Conservation (phyloP, 768 basidiomycete species). For the Trametes meyenii region DNA sequence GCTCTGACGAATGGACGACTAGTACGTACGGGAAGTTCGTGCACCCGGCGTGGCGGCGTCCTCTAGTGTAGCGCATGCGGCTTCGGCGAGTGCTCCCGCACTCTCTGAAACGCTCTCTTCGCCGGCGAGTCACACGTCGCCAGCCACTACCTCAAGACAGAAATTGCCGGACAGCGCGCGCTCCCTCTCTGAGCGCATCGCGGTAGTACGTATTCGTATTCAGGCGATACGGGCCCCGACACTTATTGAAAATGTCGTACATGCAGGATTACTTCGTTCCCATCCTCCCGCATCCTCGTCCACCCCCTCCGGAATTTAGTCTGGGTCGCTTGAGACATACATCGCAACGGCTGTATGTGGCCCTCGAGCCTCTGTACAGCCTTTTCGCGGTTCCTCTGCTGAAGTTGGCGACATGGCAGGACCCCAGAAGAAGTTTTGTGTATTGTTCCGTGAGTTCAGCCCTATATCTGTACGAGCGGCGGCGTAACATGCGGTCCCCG, state of each 20-base stretch:
- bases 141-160: constrained; percentile 16
- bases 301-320: constrained; percentile 51
- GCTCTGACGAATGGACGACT: neutral
- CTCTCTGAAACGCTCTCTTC: constrained; percentile 1
- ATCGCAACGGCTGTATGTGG: constrained; percentile 57
- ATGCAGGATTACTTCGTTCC: constrained; percentile 48
- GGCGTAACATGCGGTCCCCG: neutral
- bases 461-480: neutral
- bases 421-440: constrained; percentile 46
- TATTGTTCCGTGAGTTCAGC: constrained; percentile 53
- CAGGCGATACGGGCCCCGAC: neutral
- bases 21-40: constrained; percentile 66
- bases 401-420: constrained; percentile 58
- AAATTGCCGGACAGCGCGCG: constrained; percentile 22
- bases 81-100: constrained; percentile 17
- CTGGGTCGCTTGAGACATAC: constrained; percentile 55
- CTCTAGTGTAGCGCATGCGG: constrained; percentile 3
- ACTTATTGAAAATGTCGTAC: neutral
- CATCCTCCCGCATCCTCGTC: constrained; percentile 45
- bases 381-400: constrained; percentile 44
- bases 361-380: constrained; percentile 51
- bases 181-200: constrained; percentile 24
- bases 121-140: neutral
- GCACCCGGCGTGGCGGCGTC: constrained; percentile 25
- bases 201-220: constrained; percentile 9